These are phyloP conservation scores for Sphagnum tenellum DNA, from an alignment of 225 moss, liverwort and hornwort genomes.

Conservation along the genomic window DNA sequence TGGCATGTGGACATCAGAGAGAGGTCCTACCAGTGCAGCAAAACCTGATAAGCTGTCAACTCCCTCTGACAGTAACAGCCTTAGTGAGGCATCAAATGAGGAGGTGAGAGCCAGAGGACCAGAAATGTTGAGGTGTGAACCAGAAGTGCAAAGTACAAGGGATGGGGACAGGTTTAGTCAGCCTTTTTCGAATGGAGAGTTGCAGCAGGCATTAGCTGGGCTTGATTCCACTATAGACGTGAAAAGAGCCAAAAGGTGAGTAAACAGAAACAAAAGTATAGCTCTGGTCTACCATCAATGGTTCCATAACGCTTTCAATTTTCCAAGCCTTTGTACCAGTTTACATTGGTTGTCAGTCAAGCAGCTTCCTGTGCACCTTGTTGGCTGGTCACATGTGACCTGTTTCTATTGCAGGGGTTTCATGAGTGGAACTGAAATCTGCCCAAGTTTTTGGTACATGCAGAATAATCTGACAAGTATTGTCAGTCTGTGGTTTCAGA, in stretches of 20 bases:
- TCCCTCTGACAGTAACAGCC: slow-evolving; percentile 94
- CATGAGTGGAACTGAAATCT: no score
- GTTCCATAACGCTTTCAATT: no score
- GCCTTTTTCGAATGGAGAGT: slow-evolving; percentile 53
- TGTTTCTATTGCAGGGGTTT: no score
- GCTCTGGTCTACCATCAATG: no score
- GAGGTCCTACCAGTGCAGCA: slow-evolving; percentile 18
- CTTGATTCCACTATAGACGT: slow-evolving; percentile 87
- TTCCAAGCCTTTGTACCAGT: no score
- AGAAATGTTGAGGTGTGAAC: slow-evolving; percentile 73
- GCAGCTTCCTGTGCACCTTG: no score
- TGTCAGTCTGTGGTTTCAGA: slow-evolving; percentile 16
- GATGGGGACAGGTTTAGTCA: slow-evolving; percentile 66
- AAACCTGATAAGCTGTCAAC: slow-evolving; percentile 78
- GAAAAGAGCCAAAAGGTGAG: slow-evolving; percentile 84
- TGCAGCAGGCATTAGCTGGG: slow-evolving; percentile 47
- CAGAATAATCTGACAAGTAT: no score
- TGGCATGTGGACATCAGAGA: slow-evolving; percentile 46
- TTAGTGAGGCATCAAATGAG: slow-evolving; percentile 87
- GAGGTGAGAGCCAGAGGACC: slow-evolving; percentile 43
- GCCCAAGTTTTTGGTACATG: no score
- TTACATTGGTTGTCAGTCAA: no score
- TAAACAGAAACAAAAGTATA: no score
- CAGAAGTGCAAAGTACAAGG: slow-evolving; percentile 82
- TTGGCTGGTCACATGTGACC: no score